phyloP scores from a whole-genome alignment of 2,329 filamentous ascomycete genomes.

The Stagonosporopsis tanaceti region DNA sequence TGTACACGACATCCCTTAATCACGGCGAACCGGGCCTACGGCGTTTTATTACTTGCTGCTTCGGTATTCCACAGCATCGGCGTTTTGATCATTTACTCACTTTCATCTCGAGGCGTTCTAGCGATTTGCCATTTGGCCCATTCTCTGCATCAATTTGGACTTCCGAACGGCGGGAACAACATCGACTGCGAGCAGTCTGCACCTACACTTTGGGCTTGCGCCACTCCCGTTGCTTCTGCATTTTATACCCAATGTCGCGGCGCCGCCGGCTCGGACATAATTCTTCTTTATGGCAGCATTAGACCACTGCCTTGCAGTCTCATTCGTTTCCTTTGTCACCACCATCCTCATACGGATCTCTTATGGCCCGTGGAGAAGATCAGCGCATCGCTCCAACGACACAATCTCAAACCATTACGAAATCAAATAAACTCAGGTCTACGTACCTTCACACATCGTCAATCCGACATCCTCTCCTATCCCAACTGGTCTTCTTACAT shows the following conservation, averaged over 20 bases:
- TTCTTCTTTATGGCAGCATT: slow-evolving; percentile 37
- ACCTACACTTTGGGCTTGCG: slow-evolving; percentile 28
- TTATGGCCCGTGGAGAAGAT: slow-evolving; percentile 42
- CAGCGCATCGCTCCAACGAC: slow-evolving; percentile 24
- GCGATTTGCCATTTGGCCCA: slow-evolving; percentile 43
- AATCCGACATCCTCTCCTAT: slow-evolving; percentile 32
- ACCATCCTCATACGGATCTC: slow-evolving; percentile 44
- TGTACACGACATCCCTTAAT: slow-evolving; percentile 43
- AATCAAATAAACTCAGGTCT: slow-evolving; percentile 41
- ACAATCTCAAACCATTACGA: slow-evolving; percentile 47
- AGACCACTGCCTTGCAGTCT: slow-evolving; percentile 40
- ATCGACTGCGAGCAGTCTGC: slow-evolving; percentile 29
- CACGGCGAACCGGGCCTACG: slow-evolving; percentile 47
- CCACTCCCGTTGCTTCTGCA: slow-evolving; percentile 38
- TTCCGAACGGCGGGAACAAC: slow-evolving; percentile 33
- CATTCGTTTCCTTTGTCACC: slow-evolving; percentile 48
- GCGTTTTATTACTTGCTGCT: slow-evolving; percentile 48
- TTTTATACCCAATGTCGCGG: slow-evolving; percentile 42
- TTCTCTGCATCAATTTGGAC: slow-evolving; percentile 36
- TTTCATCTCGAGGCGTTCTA: slow-evolving; percentile 46
- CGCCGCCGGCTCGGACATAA: slow-evolving; percentile 19
- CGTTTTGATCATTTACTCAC: slow-evolving; percentile 40
- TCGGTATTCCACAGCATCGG: slow-evolving; percentile 44
- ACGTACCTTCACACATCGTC: slow-evolving; percentile 38
- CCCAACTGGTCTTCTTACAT: slow-evolving; percentile 27